phyloP scores from a whole-genome alignment of 176 grass and related monocot species.

The Carex pumila region DNA sequence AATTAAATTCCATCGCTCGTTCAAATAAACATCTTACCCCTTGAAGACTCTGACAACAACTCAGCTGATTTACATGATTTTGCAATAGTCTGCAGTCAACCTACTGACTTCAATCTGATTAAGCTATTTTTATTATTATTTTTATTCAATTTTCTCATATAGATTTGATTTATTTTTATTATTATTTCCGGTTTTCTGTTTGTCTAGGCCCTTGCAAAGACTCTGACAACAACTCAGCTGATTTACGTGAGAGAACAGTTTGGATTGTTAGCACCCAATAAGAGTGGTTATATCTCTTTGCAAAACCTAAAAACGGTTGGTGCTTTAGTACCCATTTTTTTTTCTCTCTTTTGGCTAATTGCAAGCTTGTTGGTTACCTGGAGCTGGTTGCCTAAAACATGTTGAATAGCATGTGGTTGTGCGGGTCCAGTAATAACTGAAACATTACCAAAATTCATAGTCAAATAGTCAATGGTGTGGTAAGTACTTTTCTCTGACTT shows the following conservation, averaged over 20 bases:
- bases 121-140: neutral
- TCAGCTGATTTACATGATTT: neutral
- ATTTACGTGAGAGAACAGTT: slow-evolving; percentile 91
- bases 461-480: neutral
- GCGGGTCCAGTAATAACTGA: neutral
- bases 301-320: slow-evolving; percentile 90
- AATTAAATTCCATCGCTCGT: neutral
- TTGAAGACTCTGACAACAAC: too few species aligned
- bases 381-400: neutral
- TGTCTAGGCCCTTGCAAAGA: slow-evolving; percentile 82
- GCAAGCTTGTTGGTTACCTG: neutral
- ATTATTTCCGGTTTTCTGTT: slow-evolving; percentile 9
- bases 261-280: slow-evolving; percentile 78
- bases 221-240: slow-evolving; percentile 70
- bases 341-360: neutral
- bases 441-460: neutral
- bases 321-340: neutral
- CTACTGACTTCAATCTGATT: neutral
- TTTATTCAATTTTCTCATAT: neutral
- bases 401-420: neutral
- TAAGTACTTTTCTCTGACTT: neutral
- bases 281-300: slow-evolving; percentile 88
- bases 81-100: neutral
- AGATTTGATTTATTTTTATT: neutral
- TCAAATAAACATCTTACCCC: neutral